Evolutionary conservation across 805 yeast genomes (phyloP).

Genomic region (Pichia nanzhaoensis): DNA sequence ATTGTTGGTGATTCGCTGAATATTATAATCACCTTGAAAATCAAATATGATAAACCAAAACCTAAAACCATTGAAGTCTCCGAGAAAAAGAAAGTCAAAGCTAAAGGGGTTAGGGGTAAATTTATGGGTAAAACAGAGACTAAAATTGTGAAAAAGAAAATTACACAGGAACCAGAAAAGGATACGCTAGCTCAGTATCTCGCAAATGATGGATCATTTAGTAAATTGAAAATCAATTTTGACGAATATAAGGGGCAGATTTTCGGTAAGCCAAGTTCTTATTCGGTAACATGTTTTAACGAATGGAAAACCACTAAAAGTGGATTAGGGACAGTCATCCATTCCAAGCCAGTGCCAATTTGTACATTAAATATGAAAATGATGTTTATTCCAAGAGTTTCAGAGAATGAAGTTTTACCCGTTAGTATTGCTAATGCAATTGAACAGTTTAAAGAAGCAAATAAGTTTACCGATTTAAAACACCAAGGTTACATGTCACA

Average conservation of each 20-base stretch:
- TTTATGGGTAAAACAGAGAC: slow-evolving; percentile 35
- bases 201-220: slow-evolving; percentile 88
- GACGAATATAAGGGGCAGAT: slow-evolving; percentile 49
- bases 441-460: slow-evolving; percentile 34
- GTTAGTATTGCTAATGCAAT: slow-evolving; percentile 55
- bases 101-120: slow-evolving; percentile 28
- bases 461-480: slow-evolving; percentile 20
- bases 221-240: slow-evolving; percentile 63
- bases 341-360: slow-evolving; percentile 46
- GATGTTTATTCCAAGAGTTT: slow-evolving; percentile 61
- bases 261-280: slow-evolving; percentile 44
- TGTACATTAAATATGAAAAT: slow-evolving; percentile 64
- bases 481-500: slow-evolving; percentile 74
- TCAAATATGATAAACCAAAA: slow-evolving; percentile 46
- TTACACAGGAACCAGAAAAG: slow-evolving; percentile 38
- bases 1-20: slow-evolving; percentile 56
- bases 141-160: slow-evolving; percentile 43
- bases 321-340: slow-evolving; percentile 26
- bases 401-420: slow-evolving; percentile 58
- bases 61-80: slow-evolving; percentile 52
- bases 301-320: slow-evolving; percentile 62
- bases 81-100: slow-evolving; percentile 35
- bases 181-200: slow-evolving; percentile 60
- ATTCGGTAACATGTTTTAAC: slow-evolving; percentile 59
- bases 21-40: slow-evolving; percentile 66